Percentiles rank a stretch among this genome's conserved stretches.
phyloP scores from a whole-genome alignment of 257 asterid genomes.

The Linaria vulgaris region DNA sequence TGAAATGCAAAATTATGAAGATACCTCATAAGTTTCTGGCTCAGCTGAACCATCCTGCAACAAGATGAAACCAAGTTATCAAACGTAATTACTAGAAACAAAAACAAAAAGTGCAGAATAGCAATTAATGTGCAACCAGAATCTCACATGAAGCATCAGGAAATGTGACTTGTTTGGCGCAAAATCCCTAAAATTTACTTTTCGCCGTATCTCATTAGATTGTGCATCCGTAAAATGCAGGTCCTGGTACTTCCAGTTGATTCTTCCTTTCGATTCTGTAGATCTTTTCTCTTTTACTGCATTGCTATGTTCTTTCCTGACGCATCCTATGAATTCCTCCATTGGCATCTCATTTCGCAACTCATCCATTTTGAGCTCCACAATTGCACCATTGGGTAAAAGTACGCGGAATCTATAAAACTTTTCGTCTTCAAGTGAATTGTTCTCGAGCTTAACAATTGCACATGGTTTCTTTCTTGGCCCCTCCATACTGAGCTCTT shows the following conservation, averaged over 20 bases:
- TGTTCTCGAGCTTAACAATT: slow-evolving; percentile 14
- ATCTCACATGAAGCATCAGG: slow-evolving; percentile 49
- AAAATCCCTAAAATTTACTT: slow-evolving; percentile 34
- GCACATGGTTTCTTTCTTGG: slow-evolving; percentile 30
- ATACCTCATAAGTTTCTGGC: slow-evolving; percentile 55
- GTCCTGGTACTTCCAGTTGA: slow-evolving; percentile 45
- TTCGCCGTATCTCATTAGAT: slow-evolving; percentile 26
- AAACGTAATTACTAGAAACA: not conserved
- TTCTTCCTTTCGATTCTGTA: slow-evolving; percentile 19
- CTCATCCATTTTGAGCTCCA: slow-evolving; percentile 40
- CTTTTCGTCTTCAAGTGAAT: not conserved
- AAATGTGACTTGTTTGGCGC: slow-evolving; percentile 37
- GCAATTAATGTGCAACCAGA: not conserved
- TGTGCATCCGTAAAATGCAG: slow-evolving; percentile 48
- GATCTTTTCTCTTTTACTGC: slow-evolving; percentile 18
- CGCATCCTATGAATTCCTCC: slow-evolving; percentile 29
- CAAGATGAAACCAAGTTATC: slow-evolving; percentile 18
- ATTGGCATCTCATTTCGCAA: slow-evolving; percentile 30
- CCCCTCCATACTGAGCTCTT: slow-evolving; percentile 22
- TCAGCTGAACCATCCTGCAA: slow-evolving; percentile 66
- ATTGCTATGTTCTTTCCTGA: slow-evolving; percentile 30
- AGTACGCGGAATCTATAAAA: slow-evolving; percentile 46
- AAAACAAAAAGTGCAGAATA: not conserved
- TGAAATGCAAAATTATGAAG: slow-evolving; percentile 10
- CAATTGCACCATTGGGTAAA: slow-evolving; percentile 49